Percentiles rank a stretch among this genome's conserved stretches.
Evolutionary conservation across 75 land plant genomes (phyloP).

Genomic region (Pinus taeda): DNA sequence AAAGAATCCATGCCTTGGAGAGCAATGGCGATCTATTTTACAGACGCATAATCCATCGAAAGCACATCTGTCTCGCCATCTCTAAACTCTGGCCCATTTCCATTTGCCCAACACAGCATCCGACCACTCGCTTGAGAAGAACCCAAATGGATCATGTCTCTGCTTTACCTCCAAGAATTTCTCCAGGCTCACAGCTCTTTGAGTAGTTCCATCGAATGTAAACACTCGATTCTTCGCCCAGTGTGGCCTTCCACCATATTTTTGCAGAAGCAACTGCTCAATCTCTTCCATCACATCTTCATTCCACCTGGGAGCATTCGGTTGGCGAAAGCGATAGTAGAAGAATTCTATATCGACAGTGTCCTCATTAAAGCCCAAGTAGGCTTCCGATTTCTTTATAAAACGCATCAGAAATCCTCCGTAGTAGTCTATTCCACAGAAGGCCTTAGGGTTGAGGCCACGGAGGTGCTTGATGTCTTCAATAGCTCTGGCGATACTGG

Average conservation of each 20-base stretch:
- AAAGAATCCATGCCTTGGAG: slow-evolving; percentile 9
- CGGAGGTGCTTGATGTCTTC: slow-evolving; percentile 14
- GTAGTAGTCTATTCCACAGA: slow-evolving; percentile 17
- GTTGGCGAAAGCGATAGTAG: slow-evolving; percentile 13
- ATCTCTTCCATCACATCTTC: slow-evolving; percentile 17
- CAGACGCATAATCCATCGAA: slow-evolving; percentile 38
- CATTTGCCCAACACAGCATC: slow-evolving; percentile 20
- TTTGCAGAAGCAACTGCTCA: slow-evolving; percentile 22
- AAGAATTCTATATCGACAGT: slow-evolving; percentile 16
- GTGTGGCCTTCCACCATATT: slow-evolving; percentile 11
- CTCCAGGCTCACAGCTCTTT: not conserved
- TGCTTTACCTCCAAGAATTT: slow-evolving; percentile 14
- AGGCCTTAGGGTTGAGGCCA: slow-evolving; percentile 6
- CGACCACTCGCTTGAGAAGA: slow-evolving; percentile 32
- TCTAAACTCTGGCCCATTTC: not conserved
- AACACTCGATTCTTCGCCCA: slow-evolving; percentile 34
- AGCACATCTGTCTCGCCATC: slow-evolving; percentile 23
- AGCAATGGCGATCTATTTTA: slow-evolving; percentile 26
- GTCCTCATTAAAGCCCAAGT: slow-evolving; percentile 13
- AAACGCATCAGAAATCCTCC: slow-evolving; percentile 18
- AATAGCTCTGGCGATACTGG: not conserved
- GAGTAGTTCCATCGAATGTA: slow-evolving; percentile 8
- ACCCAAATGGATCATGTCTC: slow-evolving; percentile 16
- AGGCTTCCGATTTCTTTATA: slow-evolving; percentile 6
- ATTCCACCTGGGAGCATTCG: not conserved